Base-by-base conservation (phyloP, 164 flowering plant species). In the Magnolia changhungtana region DNA sequence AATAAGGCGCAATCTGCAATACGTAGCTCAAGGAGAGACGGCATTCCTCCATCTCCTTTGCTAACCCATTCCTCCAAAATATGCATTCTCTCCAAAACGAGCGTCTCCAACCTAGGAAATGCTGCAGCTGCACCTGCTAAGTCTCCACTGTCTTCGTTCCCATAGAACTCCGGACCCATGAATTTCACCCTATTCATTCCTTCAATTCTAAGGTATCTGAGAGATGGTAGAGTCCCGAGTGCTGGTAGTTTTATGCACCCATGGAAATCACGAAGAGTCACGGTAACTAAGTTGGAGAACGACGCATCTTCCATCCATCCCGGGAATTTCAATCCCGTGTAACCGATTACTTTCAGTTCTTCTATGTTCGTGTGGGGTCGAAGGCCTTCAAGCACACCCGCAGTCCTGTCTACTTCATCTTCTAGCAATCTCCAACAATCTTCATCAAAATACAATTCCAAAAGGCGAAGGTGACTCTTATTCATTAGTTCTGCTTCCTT, bases 161-260 rank as follows among this genome's bases (percentile, higher is more conserved):
- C 1, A 1, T 37, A 37, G 51, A 70, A 49, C n/a, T 9, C 67
- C 0, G 50, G 16, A 37, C 83, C 81, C 4, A 80, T 21, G 51
- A 16, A 21, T 11, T 74, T 65, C 67, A 83, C 65, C 8, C 55
- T 37, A 1, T 69, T 50, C 80, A 81, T 74, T 20, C 50, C 16
- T 23, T 37, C 14, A 10, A 80, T 3, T 1, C 29, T 11, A 45
- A 81, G 77, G 14, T 8, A 7, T 52, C 24, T 63, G 7, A 81
- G 80, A 65, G 8, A 65, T 8, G 80, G 81, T 20, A 83, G 71
- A n/a, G 65, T 29, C 49, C 85, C 83, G 50, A 83, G 71, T 3
- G 65, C 55, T 2, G 83, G 74, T 16, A 83, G 49, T 6, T 78
- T 37, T 23, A 74, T 45, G 16, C 67, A 59, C 29, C 13, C 24